phyloP scores from a whole-genome alignment of 805 yeast genomes.

The Hanseniaspora pseudoguilliermondii region DNA sequence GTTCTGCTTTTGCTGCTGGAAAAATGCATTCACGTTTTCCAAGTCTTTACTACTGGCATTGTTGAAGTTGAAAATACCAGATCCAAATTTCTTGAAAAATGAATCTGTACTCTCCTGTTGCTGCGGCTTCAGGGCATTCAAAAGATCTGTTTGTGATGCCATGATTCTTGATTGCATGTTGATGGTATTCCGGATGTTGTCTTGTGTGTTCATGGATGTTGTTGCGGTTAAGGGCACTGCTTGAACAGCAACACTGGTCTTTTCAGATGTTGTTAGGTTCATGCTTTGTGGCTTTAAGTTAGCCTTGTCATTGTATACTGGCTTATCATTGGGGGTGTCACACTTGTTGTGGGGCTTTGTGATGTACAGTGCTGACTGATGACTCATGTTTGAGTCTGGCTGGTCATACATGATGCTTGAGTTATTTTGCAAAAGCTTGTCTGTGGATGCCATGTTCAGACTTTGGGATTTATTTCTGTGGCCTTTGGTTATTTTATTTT shows the following conservation, averaged over 20 bases:
- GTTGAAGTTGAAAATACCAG: constrained; percentile 9
- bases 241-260: background rate
- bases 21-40: constrained; percentile 11
- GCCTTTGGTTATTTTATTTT: background rate
- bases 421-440: background rate
- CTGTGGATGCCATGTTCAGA: background rate
- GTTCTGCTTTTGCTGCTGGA: constrained; percentile 9
- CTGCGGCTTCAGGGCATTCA: background rate
- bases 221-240: background rate
- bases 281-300: background rate
- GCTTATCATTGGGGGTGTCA: background rate
- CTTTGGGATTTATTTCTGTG: background rate
- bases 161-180: background rate
- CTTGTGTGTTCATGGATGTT: background rate
- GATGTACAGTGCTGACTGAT: constrained; percentile 2
- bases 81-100: constrained; percentile 12
- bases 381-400: background rate
- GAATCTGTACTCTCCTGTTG: constrained; percentile 13
- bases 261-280: constrained; percentile 1
- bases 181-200: background rate
- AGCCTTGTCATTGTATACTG: background rate
- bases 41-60: constrained; percentile 7
- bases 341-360: background rate
- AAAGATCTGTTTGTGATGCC: constrained; percentile 4
- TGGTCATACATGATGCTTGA: background rate